phyloP scores from a whole-genome alignment of 2,329 filamentous ascomycete genomes.

The Penicillium sumatraense region DNA sequence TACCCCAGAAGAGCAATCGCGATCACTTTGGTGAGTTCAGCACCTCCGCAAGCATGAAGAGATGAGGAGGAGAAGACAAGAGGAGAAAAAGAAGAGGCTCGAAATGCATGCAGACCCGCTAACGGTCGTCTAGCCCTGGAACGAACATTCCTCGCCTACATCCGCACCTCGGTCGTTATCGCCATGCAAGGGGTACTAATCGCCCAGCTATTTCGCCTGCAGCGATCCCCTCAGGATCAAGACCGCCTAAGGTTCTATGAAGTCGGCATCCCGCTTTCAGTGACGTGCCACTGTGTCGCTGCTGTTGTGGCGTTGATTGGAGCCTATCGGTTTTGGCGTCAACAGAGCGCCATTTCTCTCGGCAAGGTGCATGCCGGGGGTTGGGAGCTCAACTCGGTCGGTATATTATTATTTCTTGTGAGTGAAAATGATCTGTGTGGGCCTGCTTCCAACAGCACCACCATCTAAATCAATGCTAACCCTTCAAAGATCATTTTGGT shows the following conservation, averaged over 20 bases:
- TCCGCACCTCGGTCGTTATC: constrained; percentile 71
- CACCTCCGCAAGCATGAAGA: neutral
- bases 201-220: constrained; percentile 69
- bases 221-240: constrained; percentile 42
- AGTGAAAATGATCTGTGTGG: constrained; percentile 33
- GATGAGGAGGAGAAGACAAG: neutral
- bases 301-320: constrained; percentile 59
- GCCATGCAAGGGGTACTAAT: constrained; percentile 69
- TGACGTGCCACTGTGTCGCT: constrained; percentile 55
- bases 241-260: constrained; percentile 62
- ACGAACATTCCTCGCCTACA: constrained; percentile 73
- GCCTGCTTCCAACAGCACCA: too few species aligned
- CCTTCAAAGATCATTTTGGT: constrained; percentile 18
- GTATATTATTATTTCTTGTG: constrained; percentile 53
- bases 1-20: constrained; percentile 46
- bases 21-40: constrained; percentile 45
- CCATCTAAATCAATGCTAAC: constrained; percentile 2
- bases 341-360: constrained; percentile 62
- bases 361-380: constrained; percentile 64
- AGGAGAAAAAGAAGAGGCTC: neutral
- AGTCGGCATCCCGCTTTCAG: constrained; percentile 64
- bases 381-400: constrained; percentile 61
- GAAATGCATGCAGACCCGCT: neutral
- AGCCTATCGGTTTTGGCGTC: constrained; percentile 62
- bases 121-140: constrained; percentile 63